These are phyloP conservation scores for Euryodendron excelsum DNA, from an alignment of 148 eudicot genomes.

Conservation along the genomic window DNA sequence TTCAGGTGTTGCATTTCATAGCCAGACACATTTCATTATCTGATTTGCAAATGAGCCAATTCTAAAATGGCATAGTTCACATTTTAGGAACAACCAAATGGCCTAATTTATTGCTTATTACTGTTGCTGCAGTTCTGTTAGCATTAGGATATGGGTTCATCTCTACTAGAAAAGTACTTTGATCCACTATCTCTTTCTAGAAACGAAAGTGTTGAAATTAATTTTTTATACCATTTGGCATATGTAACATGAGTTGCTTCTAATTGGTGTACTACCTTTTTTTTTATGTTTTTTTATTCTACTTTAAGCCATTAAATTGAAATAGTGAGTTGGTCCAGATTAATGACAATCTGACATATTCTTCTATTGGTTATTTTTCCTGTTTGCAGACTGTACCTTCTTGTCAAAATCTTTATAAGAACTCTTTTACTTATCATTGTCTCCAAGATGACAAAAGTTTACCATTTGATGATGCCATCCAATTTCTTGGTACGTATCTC, in stretches of 20 bases:
- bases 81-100: background rate
- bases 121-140: too few relatives aligned
- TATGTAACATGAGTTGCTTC: background rate
- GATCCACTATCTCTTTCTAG: background rate
- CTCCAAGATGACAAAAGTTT: conserved; percentile 75
- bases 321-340: background rate
- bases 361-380: conserved; percentile 17
- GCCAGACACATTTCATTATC: background rate
- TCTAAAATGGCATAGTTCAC: background rate
- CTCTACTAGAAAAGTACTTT: background rate
- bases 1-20: too few relatives aligned
- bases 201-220: background rate
- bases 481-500: conserved; percentile 65
- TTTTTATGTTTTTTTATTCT: conserved; percentile 7
- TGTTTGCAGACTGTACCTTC: conserved; percentile 97
- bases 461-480: conserved; percentile 78
- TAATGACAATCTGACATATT: background rate
- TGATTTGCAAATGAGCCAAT: background rate
- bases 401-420: conserved; percentile 91
- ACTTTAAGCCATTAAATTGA: background rate
- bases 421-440: conserved; percentile 82
- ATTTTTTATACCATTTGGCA: background rate
- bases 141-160: background rate
- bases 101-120: background rate
- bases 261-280: background rate